Conservation (phyloP, 805 yeast genomes). For the Candida berthetii region DNA sequence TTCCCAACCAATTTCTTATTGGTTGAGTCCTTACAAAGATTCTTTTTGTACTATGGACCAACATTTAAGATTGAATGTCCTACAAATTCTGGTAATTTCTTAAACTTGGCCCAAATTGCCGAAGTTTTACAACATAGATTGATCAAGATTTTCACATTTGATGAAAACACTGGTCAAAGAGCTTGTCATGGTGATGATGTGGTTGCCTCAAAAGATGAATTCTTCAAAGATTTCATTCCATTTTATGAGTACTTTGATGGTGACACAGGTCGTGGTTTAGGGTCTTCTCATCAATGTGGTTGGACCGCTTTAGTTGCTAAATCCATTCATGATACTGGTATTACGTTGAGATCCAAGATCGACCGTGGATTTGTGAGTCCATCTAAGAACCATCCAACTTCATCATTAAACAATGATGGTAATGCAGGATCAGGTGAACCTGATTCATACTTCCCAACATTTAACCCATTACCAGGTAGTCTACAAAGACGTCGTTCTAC, state of each 20-base stretch:
- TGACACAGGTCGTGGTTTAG: conserved; percentile 90
- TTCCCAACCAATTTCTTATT: conserved; percentile 85
- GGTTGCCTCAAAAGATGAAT: conserved; percentile 53
- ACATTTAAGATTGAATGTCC: conserved; percentile 85
- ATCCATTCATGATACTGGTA: conserved; percentile 85
- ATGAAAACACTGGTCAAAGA: conserved; percentile 54
- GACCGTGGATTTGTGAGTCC: conserved; percentile 7
- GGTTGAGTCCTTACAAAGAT: conserved; percentile 82
- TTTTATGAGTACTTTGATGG: conserved; percentile 91
- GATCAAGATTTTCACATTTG: conserved; percentile 68
- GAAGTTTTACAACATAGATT: conserved; percentile 85
- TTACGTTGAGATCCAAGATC: conserved; percentile 35
- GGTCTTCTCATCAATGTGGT: conserved; percentile 93
- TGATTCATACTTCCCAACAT: conserved; percentile 17
- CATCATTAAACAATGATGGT: neutral
- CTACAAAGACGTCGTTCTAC: conserved; percentile 65
- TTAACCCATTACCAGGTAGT: conserved; percentile 42
- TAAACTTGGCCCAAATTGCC: conserved; percentile 85
- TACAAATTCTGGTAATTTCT: conserved; percentile 66
- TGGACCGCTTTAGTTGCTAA: conserved; percentile 95
- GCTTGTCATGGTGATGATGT: conserved; percentile 74
- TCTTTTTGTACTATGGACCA: conserved; percentile 84
- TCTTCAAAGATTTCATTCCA: conserved; percentile 69
- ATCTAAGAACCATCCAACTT: conserved; percentile 19
- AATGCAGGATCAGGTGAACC: neutral